Conservation (phyloP, 345 rosid species). For the Streptanthus diversifolius region DNA sequence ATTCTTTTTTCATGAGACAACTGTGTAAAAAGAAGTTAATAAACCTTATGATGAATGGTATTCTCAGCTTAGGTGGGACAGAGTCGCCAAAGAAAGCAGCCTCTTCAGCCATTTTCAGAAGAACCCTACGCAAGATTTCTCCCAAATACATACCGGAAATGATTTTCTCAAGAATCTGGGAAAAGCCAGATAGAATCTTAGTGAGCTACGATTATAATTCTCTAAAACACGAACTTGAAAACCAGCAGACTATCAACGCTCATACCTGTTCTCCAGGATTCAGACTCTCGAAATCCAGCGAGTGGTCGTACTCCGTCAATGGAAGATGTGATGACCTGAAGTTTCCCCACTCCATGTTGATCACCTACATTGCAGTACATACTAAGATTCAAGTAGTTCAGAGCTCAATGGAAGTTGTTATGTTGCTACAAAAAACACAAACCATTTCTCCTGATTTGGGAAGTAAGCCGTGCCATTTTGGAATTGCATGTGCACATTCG, state of each 20-base stretch:
- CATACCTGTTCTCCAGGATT: constrained; percentile 94
- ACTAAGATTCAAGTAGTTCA: neutral
- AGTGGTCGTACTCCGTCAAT: constrained; percentile 66
- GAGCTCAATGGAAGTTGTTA: neutral
- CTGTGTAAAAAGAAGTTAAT: neutral
- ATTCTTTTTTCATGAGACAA: neutral
- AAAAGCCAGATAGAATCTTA: neutral
- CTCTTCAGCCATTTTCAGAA: constrained; percentile 80
- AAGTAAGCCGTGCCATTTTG: constrained; percentile 83
- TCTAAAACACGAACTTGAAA: neutral
- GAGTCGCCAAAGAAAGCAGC: constrained; percentile 78
- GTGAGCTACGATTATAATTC: neutral
- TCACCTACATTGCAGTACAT: constrained; percentile 47
- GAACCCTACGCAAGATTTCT: constrained; percentile 82
- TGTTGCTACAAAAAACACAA: constrained; percentile 15
- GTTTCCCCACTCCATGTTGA: constrained; percentile 98
- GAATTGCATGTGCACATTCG: constrained; percentile 85
- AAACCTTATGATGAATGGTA: constrained; percentile 43
- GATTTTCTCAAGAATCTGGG: constrained; percentile 81
- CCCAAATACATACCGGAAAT: constrained; percentile 99
- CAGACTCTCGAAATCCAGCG: constrained; percentile 73
- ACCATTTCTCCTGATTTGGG: constrained; percentile 95
- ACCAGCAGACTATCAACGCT: neutral
- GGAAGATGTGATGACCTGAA: constrained; percentile 92
- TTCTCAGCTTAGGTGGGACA: constrained; percentile 65